A percentile compares a stretch with the other conserved stretches of the same genome.
Conservation (phyloP, 345 rosid species). For the Garcia nutans region DNA sequence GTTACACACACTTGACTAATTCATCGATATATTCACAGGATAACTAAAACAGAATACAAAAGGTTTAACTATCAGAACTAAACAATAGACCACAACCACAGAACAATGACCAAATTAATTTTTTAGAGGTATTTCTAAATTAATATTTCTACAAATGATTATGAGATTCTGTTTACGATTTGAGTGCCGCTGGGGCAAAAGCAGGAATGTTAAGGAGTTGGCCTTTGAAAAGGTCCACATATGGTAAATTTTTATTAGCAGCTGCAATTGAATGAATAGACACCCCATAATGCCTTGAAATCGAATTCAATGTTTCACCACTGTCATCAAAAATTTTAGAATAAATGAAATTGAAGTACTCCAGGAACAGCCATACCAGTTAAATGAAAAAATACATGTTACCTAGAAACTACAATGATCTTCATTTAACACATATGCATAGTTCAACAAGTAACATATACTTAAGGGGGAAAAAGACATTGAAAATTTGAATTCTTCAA, state of each 20-base stretch:
- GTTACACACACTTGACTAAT: background rate
- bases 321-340: slow-evolving; percentile 19
- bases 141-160: background rate
- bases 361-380: background rate
- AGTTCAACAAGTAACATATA: background rate
- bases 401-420: background rate
- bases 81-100: background rate
- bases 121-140: background rate
- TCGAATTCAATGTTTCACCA: slow-evolving; percentile 36
- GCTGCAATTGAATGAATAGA: slow-evolving; percentile 21
- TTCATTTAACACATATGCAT: background rate
- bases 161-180: slow-evolving; percentile 20
- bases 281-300: slow-evolving; percentile 37
- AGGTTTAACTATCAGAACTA: background rate
- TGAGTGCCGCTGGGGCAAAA: background rate
- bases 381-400: too few species aligned
- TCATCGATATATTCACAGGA: background rate
- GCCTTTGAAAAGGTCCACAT: slow-evolving; percentile 31
- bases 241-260: slow-evolving; percentile 18
- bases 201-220: slow-evolving; percentile 30
- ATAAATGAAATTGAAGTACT: background rate
- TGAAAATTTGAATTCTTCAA: background rate
- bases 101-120: background rate
- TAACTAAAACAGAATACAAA: background rate
- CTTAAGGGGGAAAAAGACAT: too few species aligned